These are phyloP conservation scores for Alternaria brassicae DNA, from an alignment of 2,329 filamentous ascomycete genomes.

Conservation along the genomic window DNA sequence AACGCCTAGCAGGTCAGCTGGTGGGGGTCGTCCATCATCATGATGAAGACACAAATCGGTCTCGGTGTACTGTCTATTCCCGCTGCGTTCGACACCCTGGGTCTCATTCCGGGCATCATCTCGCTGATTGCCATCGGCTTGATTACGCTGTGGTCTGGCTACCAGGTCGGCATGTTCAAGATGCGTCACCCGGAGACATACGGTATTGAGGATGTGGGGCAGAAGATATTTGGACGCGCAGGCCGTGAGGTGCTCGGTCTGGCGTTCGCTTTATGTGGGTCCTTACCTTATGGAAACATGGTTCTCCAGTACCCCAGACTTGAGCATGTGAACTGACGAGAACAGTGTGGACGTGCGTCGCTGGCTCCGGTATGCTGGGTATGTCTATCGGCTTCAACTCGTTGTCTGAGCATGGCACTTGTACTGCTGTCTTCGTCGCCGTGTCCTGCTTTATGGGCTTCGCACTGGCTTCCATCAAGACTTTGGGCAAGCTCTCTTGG, in stretches of 20 bases:
- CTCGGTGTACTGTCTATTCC: constrained; percentile 61
- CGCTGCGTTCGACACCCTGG: constrained; percentile 54
- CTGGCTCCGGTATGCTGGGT: constrained; percentile 71
- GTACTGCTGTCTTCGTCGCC: constrained; percentile 69
- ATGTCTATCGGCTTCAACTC: constrained; percentile 48
- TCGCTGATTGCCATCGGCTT: constrained; percentile 50
- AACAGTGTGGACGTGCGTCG: constrained; percentile 61
- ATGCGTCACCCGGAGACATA: constrained; percentile 63
- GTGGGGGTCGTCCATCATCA: constrained; percentile 36
- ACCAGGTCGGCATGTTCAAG: constrained; percentile 62
- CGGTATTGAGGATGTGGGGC: constrained; percentile 64
- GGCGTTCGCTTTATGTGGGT: constrained; percentile 46
- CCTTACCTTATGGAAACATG: constrained; percentile 11
- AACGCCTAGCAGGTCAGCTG: constrained; percentile 31
- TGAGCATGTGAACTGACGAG: constrained; percentile 1
- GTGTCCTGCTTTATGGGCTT: constrained; percentile 65
- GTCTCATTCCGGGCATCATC: constrained; percentile 59
- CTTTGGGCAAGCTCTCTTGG: constrained; percentile 33
- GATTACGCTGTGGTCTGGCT: constrained; percentile 60
- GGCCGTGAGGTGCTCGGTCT: constrained; percentile 58
- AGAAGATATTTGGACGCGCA: constrained; percentile 61
- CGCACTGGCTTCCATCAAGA: constrained; percentile 53
- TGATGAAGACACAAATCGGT: constrained; percentile 44
- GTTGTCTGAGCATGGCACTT: constrained; percentile 68
- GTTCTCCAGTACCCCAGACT: constrained; percentile 16